A percentile compares a stretch with the other conserved stretches of the same genome.
Evolutionary conservation across 495 filamentous ascomycete species (phyloP).

Genomic region (Thozetella sp.): DNA sequence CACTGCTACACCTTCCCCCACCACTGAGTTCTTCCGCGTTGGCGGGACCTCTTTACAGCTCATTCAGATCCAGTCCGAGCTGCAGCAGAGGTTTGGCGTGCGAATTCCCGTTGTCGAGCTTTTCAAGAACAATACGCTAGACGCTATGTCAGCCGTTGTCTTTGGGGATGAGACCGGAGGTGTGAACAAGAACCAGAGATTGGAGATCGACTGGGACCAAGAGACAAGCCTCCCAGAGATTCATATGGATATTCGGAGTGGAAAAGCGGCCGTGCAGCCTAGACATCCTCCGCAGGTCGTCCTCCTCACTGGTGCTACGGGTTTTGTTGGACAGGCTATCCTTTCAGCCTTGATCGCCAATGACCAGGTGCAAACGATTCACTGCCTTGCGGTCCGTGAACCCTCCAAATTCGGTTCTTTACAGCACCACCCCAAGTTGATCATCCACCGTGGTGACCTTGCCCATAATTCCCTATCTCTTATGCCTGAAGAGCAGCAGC

Average conservation of each 20-base stretch:
- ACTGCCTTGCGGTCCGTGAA: conserved; percentile 15
- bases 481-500: conserved; percentile 9
- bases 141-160: conserved; percentile 17
- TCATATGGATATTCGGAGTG: conserved; percentile 7
- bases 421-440: conserved; percentile 21
- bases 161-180: not conserved
- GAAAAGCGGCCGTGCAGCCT: not conserved
- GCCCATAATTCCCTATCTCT: conserved; percentile 40
- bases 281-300: not conserved
- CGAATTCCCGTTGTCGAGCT: conserved; percentile 10
- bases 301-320: conserved; percentile 23
- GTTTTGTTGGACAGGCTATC: conserved; percentile 17
- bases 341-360: conserved; percentile 6
- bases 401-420: conserved; percentile 23
- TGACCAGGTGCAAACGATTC: conserved; percentile 3
- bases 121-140: conserved; percentile 19
- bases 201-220: conserved; percentile 13
- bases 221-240: conserved; percentile 11
- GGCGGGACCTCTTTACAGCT: conserved; percentile 30
- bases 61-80: conserved; percentile 15
- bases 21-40: conserved; percentile 30
- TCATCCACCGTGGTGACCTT: conserved; percentile 32
- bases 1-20: not conserved
- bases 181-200: not conserved
- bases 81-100: not conserved